Evolutionary conservation across 306 rosid species (phyloP).

Genomic region (Cucurbita ficifolia): DNA sequence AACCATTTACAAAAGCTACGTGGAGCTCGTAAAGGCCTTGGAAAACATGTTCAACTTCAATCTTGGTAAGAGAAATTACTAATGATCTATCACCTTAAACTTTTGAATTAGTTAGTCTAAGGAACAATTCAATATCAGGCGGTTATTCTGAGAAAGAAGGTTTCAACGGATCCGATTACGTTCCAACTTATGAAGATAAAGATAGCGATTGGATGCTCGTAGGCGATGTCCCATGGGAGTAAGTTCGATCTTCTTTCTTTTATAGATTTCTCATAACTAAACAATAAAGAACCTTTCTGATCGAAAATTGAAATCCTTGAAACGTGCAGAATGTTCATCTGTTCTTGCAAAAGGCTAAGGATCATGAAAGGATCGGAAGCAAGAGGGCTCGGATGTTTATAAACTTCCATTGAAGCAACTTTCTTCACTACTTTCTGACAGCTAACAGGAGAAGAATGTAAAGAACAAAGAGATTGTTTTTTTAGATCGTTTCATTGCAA

Average conservation of each 20-base stretch:
- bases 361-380: constrained; percentile 5
- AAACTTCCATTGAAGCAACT: background rate
- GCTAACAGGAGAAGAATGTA: background rate
- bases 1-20: constrained; percentile 43
- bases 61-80: constrained; percentile 27
- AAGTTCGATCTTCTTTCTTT: background rate
- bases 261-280: no score
- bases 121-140: constrained; percentile 10
- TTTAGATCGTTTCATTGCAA: background rate
- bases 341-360: constrained; percentile 1
- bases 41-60: constrained; percentile 55
- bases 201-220: constrained; percentile 14
- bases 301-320: background rate
- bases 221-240: constrained; percentile 16
- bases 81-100: background rate
- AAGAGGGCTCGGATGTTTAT: constrained; percentile 6
- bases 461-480: background rate
- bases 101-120: background rate
- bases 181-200: constrained; percentile 10
- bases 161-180: constrained; percentile 5
- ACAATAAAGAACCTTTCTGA: background rate
- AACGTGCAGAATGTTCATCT: constrained; percentile 10
- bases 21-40: constrained; percentile 55
- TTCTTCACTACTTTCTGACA: background rate
- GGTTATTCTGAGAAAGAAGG: constrained; percentile 36